Evolutionary conservation across 2,329 filamentous ascomycete genomes (phyloP), one percentile per base, ranked within the genome.

Genomic region (Blastomyces parvus): DNA sequence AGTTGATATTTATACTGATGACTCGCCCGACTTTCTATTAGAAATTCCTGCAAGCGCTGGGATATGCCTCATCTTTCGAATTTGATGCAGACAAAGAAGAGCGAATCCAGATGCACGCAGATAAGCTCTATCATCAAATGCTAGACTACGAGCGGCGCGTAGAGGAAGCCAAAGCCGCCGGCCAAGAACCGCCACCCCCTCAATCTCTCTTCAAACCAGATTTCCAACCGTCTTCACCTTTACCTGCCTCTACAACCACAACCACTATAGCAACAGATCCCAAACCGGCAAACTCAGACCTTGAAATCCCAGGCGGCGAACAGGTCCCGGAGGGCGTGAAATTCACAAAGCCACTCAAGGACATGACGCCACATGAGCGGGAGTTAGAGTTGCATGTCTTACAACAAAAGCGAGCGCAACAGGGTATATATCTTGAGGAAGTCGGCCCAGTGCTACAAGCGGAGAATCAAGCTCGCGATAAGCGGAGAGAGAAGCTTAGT

Each of bases 71-170:
- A 8, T 85, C 84, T 33, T 80, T 84, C 66, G 84, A 88, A 55
- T 84, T 86, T 27, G 79, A 87, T 9, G 78, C 82, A 0, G 82
- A 86, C 38, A 83, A 89, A 60, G 89, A 96, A 70, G 92, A 97
- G 74, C 85, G 88, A 69, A 91, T 99, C 66, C 94, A 97, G 77
- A 90, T 97, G 87, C 92, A 97, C 74, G 93, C 93, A 64, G 94
- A 99, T 78, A 85, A 85, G 66, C 82, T 99, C 50, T 99, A 91
- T 76, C 89, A 93, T 71, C 86, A 88, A 69, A 91, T 97, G 87
- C 76, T 96, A 46, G 83, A 85, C 65, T 91, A 96, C 73, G 93
- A 99, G 76, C 81, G 80, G 25, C 84, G 83, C 66, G 85, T 89
- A n/a, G 85, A 88, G 67, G 82, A 86, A 75, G 75, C 84, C 71